Conservation (phyloP, 139 green algal genomes). For the Micromonas pusilla region DNA sequence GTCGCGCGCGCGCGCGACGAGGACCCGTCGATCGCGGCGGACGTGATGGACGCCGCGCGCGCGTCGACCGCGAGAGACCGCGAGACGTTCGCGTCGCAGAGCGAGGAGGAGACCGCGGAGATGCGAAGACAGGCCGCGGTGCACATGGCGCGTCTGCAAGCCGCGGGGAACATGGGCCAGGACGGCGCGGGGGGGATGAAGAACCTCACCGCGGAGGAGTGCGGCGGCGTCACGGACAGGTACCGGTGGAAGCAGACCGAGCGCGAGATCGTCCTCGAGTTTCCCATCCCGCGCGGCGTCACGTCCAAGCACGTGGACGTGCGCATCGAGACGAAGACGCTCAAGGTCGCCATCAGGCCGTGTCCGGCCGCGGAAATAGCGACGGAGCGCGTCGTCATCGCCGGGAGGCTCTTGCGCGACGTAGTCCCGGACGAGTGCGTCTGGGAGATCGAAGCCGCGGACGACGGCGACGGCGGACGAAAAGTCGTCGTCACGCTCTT, state of each 20-base stretch:
- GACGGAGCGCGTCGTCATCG: not conserved
- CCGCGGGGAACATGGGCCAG: not conserved
- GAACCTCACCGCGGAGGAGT: not conserved
- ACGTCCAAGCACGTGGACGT: not conserved
- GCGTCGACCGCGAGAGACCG: not conserved
- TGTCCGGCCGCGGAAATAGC: not conserved
- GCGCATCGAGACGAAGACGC: not conserved
- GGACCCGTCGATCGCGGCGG: no score
- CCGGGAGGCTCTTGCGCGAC: not conserved
- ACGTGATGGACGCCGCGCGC: not conserved
- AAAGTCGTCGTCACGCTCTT: not conserved
- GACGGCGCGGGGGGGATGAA: not conserved
- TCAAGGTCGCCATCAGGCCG: not conserved
- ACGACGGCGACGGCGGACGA: not conserved
- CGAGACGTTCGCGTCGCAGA: not conserved
- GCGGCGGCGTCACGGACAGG: not conserved
- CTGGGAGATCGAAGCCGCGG: slow-evolving; percentile 7
- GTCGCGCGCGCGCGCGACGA: no score
- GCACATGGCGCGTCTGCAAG: not conserved
- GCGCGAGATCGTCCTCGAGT: not conserved
- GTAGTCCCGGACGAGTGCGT: not conserved
- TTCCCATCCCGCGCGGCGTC: not conserved
- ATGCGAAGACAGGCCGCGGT: not conserved
- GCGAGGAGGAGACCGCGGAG: not conserved
- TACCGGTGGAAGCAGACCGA: slow-evolving; percentile 16